phyloP scores from a whole-genome alignment of 306 rosid genomes.

The Vigna reflexopilosa region DNA sequence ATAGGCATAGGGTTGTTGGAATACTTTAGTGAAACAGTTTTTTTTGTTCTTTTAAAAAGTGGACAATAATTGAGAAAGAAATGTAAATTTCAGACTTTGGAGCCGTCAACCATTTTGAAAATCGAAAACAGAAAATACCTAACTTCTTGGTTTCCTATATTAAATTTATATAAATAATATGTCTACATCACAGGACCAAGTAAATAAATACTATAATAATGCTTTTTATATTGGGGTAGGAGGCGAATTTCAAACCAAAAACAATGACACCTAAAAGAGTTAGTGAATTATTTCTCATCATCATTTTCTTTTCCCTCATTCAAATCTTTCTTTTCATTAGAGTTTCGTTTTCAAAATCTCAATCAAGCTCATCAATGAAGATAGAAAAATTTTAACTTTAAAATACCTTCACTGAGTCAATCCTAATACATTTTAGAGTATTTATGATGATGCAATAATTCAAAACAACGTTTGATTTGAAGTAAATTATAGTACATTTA shows the following conservation, averaged over 20 bases:
- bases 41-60: neutral
- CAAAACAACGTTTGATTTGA: slow-evolving; percentile 1
- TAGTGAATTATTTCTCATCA: neutral
- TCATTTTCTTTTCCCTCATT: neutral
- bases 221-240: neutral
- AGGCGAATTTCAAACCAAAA: slow-evolving; percentile 35
- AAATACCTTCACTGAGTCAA: neutral
- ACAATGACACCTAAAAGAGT: slow-evolving; percentile 21
- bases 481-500: neutral
- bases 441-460: slow-evolving; percentile 2
- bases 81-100: neutral
- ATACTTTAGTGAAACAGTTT: neutral
- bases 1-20: neutral
- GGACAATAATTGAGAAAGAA: neutral
- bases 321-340: neutral
- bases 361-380: neutral
- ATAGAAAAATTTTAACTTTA: too few species aligned
- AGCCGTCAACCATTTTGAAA: slow-evolving; percentile 51
- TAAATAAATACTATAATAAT: slow-evolving; percentile 22
- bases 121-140: slow-evolving; percentile 48
- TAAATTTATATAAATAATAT: slow-evolving; percentile 15
- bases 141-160: slow-evolving; percentile 25
- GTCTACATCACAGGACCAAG: slow-evolving; percentile 25
- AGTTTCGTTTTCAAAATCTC: slow-evolving; percentile 3
- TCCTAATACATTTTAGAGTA: neutral